These are phyloP conservation scores for Penicillium sp. DNA, from an alignment of 2,329 filamentous ascomycete genomes.

Conservation along the genomic window DNA sequence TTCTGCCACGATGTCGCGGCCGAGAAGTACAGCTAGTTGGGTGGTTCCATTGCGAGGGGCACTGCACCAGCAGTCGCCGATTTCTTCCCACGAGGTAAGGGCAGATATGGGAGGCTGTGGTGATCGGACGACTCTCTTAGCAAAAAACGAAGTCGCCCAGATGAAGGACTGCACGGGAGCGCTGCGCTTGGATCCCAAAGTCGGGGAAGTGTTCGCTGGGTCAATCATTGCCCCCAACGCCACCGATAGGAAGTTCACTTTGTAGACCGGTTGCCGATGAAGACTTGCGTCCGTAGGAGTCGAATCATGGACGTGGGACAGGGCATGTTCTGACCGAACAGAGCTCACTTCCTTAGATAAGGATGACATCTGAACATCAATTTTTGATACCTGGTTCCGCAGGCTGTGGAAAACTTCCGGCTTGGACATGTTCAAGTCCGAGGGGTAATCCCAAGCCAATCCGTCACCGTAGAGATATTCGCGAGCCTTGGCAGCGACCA, in stretches of 20 bases:
- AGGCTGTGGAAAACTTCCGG: constrained; percentile 27
- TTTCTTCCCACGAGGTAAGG: constrained; percentile 69
- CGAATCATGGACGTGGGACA: constrained; percentile 15
- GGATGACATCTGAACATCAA: constrained; percentile 33
- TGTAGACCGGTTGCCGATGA: constrained; percentile 25
- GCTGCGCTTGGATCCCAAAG: constrained; percentile 37
- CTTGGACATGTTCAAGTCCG: constrained; percentile 24
- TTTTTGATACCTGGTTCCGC: constrained; percentile 27
- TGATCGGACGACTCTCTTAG: constrained; percentile 14
- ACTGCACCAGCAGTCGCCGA: constrained; percentile 87
- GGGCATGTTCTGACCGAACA: constrained; percentile 24
- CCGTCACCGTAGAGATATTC: constrained; percentile 12
- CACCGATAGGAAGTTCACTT: constrained; percentile 71
- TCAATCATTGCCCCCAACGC: constrained; percentile 68
- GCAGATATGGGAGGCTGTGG: constrained; percentile 53
- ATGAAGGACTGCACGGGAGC: constrained; percentile 19
- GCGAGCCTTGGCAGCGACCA: constrained; percentile 17
- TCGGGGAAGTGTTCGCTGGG: constrained; percentile 58
- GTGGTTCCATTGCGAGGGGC: constrained; percentile 45
- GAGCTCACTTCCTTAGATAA: constrained; percentile 31
- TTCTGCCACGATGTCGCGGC: constrained; percentile 60
- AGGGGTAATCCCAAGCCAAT: constrained; percentile 8
- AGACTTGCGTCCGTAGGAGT: constrained; percentile 21
- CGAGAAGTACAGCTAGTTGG: constrained; percentile 43
- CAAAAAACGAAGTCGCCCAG: neutral